Evolutionary conservation across 2,329 filamentous ascomycete species (phyloP).

Genomic region (Elsinoe arachidis): DNA sequence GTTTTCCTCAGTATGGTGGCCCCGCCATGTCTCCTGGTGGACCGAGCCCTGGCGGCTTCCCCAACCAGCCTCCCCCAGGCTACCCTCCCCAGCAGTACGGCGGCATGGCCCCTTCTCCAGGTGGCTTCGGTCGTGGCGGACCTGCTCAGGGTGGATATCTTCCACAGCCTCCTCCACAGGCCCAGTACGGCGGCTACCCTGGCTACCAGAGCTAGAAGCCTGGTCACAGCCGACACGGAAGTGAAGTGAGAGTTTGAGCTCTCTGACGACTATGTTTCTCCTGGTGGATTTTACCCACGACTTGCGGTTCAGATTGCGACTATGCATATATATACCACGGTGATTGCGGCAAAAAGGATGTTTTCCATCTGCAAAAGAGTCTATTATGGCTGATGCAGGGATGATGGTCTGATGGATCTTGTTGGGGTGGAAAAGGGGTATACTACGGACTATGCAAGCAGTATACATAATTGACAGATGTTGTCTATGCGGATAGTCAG

Average conservation of each 20-base stretch:
- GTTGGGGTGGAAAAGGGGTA: background rate
- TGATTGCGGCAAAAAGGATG: background rate
- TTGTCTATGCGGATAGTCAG: background rate
- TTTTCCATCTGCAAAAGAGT: background rate
- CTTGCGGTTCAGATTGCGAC: background rate
- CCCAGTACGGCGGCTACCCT: conserved; percentile 46
- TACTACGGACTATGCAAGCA: background rate
- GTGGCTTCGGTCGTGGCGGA: conserved; percentile 72
- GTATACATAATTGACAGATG: conserved; percentile 1
- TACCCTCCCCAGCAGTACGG: conserved; percentile 53
- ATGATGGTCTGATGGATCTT: background rate
- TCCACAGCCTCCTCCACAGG: conserved; percentile 44
- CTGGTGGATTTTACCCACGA: background rate
- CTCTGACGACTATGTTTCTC: background rate
- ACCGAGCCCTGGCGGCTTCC: conserved; percentile 35
- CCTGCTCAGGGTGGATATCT: conserved; percentile 42
- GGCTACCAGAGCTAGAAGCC: conserved; percentile 49
- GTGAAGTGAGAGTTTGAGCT: conserved; percentile 1
- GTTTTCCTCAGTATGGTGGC: conserved; percentile 92
- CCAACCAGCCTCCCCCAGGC: conserved; percentile 43
- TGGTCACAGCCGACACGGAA: conserved; percentile 6
- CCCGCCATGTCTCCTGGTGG: conserved; percentile 54
- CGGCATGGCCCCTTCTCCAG: conserved; percentile 56
- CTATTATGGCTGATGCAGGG: background rate
- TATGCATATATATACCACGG: conserved; percentile 8